phyloP scores from a whole-genome alignment of 306 rosid species.

The Alnus rubra region DNA sequence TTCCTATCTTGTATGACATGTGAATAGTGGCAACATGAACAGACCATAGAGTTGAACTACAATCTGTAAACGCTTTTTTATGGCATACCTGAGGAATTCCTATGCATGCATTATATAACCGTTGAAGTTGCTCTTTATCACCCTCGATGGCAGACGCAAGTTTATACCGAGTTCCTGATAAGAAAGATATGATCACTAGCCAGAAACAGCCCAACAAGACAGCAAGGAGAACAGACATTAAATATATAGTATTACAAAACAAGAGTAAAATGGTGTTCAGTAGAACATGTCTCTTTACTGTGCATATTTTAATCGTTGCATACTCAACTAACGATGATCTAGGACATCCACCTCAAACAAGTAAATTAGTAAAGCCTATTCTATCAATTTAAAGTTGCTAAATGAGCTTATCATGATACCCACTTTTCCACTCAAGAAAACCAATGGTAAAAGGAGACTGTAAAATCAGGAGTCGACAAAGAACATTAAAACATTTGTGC shows the following conservation, averaged over 20 bases:
- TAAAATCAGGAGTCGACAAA: not conserved
- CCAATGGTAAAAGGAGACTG: not conserved
- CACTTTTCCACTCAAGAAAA: no score
- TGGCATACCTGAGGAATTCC: conserved; percentile 16
- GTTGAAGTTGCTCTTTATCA: conserved; percentile 18
- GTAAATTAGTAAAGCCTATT: not conserved
- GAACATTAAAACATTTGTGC: not conserved
- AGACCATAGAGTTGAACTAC: not conserved
- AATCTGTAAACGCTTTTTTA: not conserved
- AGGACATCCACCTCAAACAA: conserved; percentile 1
- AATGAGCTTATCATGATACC: no score
- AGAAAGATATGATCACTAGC: not conserved
- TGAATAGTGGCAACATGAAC: not conserved
- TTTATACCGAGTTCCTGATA: conserved; percentile 13
- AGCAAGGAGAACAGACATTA: not conserved
- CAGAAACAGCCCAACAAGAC: not conserved
- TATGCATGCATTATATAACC: conserved; percentile 8
- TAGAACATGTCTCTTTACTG: not conserved
- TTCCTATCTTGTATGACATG: not conserved
- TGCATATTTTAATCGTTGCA: not conserved
- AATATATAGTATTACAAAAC: not conserved
- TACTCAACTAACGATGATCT: not conserved
- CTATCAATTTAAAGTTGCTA: not conserved
- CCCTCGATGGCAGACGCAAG: conserved; percentile 14
- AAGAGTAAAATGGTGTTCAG: not conserved